A percentile compares a stretch with the other conserved stretches of the same genome.
phyloP scores from a whole-genome alignment of 768 basidiomycete genomes.

The Dictyophora rubrovolvata region DNA sequence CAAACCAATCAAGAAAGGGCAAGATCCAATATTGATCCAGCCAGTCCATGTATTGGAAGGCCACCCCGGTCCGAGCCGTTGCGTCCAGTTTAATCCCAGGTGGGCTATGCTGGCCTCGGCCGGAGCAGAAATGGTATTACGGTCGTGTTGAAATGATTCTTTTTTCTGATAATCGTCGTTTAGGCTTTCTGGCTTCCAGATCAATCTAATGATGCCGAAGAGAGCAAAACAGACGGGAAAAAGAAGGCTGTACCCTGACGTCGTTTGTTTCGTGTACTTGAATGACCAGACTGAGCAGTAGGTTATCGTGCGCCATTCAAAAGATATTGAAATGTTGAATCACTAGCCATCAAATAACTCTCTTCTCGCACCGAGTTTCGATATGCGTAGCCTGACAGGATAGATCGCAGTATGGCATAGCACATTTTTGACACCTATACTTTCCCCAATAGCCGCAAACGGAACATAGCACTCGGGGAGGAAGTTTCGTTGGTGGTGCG shows the following conservation, averaged over 20 bases:
- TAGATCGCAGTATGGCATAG: conserved; percentile 63
- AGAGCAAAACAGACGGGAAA: conserved; percentile 58
- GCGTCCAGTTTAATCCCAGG: conserved; percentile 85
- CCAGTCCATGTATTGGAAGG: conserved; percentile 55
- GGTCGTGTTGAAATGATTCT: conserved; percentile 2
- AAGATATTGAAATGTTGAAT: not conserved
- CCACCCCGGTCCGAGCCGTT: conserved; percentile 75
- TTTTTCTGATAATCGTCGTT: not conserved
- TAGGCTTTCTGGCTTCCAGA: conserved; percentile 65
- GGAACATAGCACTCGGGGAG: conserved; percentile 67
- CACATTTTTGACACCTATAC: conserved; percentile 72
- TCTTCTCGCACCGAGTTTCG: conserved; percentile 73
- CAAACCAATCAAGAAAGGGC: conserved; percentile 13
- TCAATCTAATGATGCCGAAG: conserved; percentile 54
- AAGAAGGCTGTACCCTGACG: conserved; percentile 29
- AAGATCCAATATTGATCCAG: conserved; percentile 39
- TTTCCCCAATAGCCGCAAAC: conserved; percentile 79
- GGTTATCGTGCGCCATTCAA: not conserved
- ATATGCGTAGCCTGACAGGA: conserved; percentile 65
- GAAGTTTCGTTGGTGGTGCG: conserved; percentile 48
- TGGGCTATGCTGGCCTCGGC: conserved; percentile 81
- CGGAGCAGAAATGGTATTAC: conserved; percentile 68
- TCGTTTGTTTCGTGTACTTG: not conserved
- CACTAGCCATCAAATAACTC: conserved; percentile 37
- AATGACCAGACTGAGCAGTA: not conserved